phyloP scores from a whole-genome alignment of 2,329 filamentous ascomycete genomes.

The Arthrobotrys entomopaga region DNA sequence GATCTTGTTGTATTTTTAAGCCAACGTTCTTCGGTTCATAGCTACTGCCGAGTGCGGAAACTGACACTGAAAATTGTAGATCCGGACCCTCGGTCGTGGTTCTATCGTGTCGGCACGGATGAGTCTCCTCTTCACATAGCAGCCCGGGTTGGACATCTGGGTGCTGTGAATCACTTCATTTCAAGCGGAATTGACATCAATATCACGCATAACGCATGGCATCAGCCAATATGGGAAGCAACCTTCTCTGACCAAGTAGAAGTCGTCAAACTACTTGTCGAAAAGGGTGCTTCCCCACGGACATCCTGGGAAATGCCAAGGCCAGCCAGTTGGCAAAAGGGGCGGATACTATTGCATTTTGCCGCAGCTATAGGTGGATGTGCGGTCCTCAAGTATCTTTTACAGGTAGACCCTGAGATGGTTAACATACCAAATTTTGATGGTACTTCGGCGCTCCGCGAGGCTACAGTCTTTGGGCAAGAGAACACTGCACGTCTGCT shows the following conservation, averaged over 20 bases:
- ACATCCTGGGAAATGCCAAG: neutral
- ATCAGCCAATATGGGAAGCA: neutral
- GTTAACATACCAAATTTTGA: neutral
- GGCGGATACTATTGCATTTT: neutral
- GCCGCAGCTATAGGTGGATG: neutral
- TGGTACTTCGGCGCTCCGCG: neutral
- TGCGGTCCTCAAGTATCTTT: neutral
- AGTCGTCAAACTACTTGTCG: neutral
- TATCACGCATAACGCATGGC: neutral
- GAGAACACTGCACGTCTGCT: neutral
- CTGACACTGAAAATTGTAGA: neutral
- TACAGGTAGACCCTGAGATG: neutral
- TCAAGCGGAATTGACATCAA: neutral
- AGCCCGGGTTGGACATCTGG: constrained; percentile 9
- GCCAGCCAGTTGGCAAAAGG: no score
- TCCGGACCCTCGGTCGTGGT: neutral
- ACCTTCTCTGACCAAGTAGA: neutral
- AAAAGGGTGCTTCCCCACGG: neutral
- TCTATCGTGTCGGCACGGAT: constrained; percentile 4
- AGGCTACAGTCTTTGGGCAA: neutral
- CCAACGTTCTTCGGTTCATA: neutral
- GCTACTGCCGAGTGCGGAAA: neutral
- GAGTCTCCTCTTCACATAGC: constrained; percentile 25
- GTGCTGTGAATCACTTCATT: constrained; percentile 11
- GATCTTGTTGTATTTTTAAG: neutral